A percentile compares a stretch with the other conserved stretches of the same genome.
These are phyloP conservation scores for Trichosporon sp. DNA, from an alignment of 1,284 basidiomycete genomes.

Conservation along the genomic window DNA sequence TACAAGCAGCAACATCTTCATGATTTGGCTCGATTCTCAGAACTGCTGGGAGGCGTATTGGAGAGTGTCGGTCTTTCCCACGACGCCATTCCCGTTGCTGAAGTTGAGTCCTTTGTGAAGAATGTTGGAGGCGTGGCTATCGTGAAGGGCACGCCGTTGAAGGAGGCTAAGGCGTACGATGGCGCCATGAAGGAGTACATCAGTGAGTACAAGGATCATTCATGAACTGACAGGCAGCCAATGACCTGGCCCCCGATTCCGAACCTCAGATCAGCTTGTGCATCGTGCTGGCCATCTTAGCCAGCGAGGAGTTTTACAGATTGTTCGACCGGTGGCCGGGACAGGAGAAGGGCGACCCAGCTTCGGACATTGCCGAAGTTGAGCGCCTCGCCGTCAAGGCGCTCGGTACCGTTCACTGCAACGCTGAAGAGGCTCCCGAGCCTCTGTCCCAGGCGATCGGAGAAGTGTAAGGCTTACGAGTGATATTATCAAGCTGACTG, in stretches of 20 bases:
- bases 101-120: constrained; percentile 79
- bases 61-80: constrained; percentile 30
- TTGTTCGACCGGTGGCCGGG: constrained; percentile 50
- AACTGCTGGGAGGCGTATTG: constrained; percentile 39
- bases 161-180: constrained; percentile 55
- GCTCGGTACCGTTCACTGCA: constrained; percentile 18
- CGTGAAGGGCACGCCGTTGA: constrained; percentile 65
- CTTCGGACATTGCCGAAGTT: constrained; percentile 32
- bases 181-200: constrained; percentile 50
- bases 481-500: constrained; percentile 8
- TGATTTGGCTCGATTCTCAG: constrained; percentile 38
- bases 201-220: constrained; percentile 50
- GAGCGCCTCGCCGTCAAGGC: constrained; percentile 25
- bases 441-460: constrained; percentile 61
- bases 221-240: constrained; percentile 4
- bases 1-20: constrained; percentile 40
- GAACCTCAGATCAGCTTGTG: constrained; percentile 20
- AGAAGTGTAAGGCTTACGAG: constrained; percentile 62
- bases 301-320: constrained; percentile 47
- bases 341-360: constrained; percentile 40
- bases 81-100: constrained; percentile 51
- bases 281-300: constrained; percentile 49
- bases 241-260: constrained; percentile 15
- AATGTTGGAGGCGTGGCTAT: constrained; percentile 78
- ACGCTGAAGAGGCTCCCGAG: constrained; percentile 54